These are phyloP conservation scores for Hypoxylon trugodes DNA, from an alignment of 495 filamentous ascomycete genomes.

Conservation along the genomic window DNA sequence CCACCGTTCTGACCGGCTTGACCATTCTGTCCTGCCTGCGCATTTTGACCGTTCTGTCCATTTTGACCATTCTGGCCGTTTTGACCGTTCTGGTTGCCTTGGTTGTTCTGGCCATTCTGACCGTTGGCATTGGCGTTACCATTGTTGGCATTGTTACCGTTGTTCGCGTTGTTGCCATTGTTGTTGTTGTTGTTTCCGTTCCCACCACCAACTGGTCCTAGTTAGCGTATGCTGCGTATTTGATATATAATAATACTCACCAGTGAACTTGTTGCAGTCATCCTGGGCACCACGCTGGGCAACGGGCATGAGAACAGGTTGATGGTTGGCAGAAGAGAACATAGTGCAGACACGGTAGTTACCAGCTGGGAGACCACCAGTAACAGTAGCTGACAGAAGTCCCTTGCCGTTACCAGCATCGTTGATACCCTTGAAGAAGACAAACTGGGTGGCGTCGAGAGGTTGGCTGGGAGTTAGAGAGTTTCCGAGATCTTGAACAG, in stretches of 20 bases:
- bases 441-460: slow-evolving; percentile 66
- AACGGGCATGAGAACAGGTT: slow-evolving; percentile 80
- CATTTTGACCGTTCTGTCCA: slow-evolving; percentile 20
- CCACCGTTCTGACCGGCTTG: too few relatives aligned
- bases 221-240: background rate
- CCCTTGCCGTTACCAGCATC: slow-evolving; percentile 73
- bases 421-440: slow-evolving; percentile 82
- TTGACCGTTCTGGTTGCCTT: background rate
- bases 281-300: slow-evolving; percentile 78
- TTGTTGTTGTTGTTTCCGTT: slow-evolving; percentile 26
- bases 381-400: slow-evolving; percentile 61
- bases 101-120: slow-evolving; percentile 13
- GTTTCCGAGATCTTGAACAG: slow-evolving; percentile 67
- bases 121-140: slow-evolving; percentile 35
- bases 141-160: slow-evolving; percentile 33
- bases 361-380: slow-evolving; percentile 70
- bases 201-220: slow-evolving; percentile 42
- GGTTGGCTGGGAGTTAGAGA: slow-evolving; percentile 59
- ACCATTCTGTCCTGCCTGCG: slow-evolving; percentile 4
- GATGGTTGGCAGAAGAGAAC: slow-evolving; percentile 73
- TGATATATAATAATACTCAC: slow-evolving; percentile 33
- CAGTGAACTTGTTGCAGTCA: slow-evolving; percentile 73
- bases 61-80: slow-evolving; percentile 9
- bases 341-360: slow-evolving; percentile 79
- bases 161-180: slow-evolving; percentile 24